Evolutionary conservation across 768 basidiomycete species (phyloP), one percentile per base, ranked within the genome.

Genomic region (Boletus subparvulus): DNA sequence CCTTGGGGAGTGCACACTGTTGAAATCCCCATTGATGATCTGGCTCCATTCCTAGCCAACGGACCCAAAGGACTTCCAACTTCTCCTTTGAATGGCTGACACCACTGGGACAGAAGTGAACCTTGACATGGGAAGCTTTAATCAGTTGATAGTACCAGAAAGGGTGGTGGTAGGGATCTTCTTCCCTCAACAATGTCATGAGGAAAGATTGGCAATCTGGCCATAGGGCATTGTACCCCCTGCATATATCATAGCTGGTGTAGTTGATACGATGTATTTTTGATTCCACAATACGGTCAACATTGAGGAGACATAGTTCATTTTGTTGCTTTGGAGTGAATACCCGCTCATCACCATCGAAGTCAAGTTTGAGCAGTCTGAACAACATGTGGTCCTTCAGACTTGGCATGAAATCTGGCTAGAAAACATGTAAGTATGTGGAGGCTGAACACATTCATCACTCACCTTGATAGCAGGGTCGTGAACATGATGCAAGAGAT

Each of bases 201-300:
- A 26, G 26, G 26, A 26, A 26, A 26, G 26, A 26, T 3, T 26
- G 26, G 26, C 26, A 26, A 4, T 26, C 26, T 26, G 53, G 1
- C 7, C 17, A n/a, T 4, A 50, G 17, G 4, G 4, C 41, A n/a
- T 55, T 24, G 6, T 46, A 4, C 1, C 1, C 54, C 2, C 54
- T 33, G 3, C 14, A 14, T 10, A 59, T 44, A 12, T 59, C 28
- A 2, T 59, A 59, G 3, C 3, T 43, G 0, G 46, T 56, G 13
- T 59, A 59, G 24, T 59, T 60, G 30, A 58, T 35, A 0, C 13
- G 10, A 16, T 50, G 0, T 0, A 39, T 2, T 47, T 58, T 58
- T 0, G 39, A 60, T 19, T 58, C 47, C n/a, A 60, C 11, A 0
- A 60, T 6, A 4, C 2, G 14, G 2, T 40, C 7, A 0, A 21